Evolutionary conservation across 345 rosid species (phyloP).

Genomic region (Angophora floribunda): DNA sequence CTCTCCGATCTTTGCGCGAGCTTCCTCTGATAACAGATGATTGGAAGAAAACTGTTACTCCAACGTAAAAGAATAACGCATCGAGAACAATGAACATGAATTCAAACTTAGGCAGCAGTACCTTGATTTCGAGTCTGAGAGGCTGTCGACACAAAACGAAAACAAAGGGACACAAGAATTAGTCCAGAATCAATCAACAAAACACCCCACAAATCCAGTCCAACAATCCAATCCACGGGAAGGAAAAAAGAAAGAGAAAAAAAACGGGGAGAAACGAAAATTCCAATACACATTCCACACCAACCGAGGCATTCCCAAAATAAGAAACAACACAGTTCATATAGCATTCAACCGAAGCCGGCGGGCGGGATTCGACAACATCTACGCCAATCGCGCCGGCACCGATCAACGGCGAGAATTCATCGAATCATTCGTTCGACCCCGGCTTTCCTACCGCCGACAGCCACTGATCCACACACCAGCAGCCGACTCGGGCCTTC

Average conservation of each 20-base stretch:
- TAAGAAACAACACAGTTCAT: neutral
- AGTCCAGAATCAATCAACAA: neutral
- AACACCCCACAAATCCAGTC: neutral
- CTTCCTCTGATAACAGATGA: neutral
- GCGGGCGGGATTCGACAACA: neutral
- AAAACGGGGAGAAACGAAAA: neutral
- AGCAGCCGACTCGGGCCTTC: neutral
- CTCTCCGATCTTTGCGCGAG: conserved; percentile 18
- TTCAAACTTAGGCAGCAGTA: neutral
- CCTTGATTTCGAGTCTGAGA: conserved; percentile 8
- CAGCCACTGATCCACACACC: neutral
- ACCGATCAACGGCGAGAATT: neutral
- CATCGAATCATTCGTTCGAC: neutral
- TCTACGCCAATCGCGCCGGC: neutral
- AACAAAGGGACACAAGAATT: neutral
- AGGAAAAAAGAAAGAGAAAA: neutral
- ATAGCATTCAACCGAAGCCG: neutral
- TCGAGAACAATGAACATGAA: neutral
- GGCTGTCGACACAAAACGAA: neutral
- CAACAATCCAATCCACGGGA: neutral
- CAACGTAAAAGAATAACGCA: neutral
- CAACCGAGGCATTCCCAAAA: neutral
- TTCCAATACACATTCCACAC: neutral
- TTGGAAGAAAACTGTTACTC: neutral
- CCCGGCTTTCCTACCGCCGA: neutral